Base-by-base conservation (phyloP, 2,329 filamentous ascomycete genomes). In the Herpotrichia juniperi region DNA sequence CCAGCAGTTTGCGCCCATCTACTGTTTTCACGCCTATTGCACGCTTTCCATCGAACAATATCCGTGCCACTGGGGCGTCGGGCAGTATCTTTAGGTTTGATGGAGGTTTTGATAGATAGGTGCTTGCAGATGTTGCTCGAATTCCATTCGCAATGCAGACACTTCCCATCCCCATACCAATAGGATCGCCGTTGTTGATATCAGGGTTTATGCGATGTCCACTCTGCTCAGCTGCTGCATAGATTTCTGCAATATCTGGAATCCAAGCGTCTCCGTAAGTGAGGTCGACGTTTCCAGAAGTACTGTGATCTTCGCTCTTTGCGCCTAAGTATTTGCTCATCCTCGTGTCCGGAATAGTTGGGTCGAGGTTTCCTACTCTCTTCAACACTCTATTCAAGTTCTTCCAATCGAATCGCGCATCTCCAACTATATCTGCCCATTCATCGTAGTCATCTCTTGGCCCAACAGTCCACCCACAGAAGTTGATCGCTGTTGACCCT, bases 361-460 rank as follows among this genome's bases (percentile, higher is more conserved):
- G 59, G 50, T 83, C 2, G 79, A 56, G 39, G 6, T 40, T 63
- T 31, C 62, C 58, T 12, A 48, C 30, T 19, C 46, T 52, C 26
- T 46, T 54, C 21, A 59, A 55, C 37, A 59, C 63, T 26, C 50
- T 51, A 19, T 57, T 22, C 45, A 66, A 28, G 9, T 56, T 57
- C 5, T 61, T 35, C 28, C 53, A 64, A 11, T 7, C 53, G 30
- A 59, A 60, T 19, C 52, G 47, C 6, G 50, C 40, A 46, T 58
- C 35, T 2, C 51, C 63, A 3, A 53, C 61, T 44, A 44, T 51
- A 0, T 72, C 67, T 2, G 83, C 83, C 83, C 83, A 86, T 50
- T 82, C 77, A 22, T 87, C 78, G 53, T 83, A 86, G 57, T 87
- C 85, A 46, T 82, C 82, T 3, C 74, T 72, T 2, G 82, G 76